A percentile compares a stretch with the other conserved stretches of the same genome.
Evolutionary conservation across 2,329 filamentous ascomycete species (phyloP).

Genomic region (Trichoderma sp.): DNA sequence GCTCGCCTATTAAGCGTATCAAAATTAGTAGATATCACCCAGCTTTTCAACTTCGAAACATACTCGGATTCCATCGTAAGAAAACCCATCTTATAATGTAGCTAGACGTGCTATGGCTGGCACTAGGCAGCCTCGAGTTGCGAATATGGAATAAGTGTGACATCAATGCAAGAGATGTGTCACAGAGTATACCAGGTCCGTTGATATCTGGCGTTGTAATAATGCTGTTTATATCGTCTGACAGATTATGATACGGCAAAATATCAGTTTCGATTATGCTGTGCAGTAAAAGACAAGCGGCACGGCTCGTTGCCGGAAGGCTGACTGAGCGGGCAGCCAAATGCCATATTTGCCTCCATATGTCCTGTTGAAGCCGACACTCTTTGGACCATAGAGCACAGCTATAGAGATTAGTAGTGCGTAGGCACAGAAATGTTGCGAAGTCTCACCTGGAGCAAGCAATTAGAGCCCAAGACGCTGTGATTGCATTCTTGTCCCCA

Average conservation of each 20-base stretch:
- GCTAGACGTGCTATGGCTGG: conserved; percentile 63
- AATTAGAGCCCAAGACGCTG: conserved; percentile 80
- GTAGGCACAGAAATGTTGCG: conserved; percentile 22
- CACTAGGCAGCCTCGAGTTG: conserved; percentile 64
- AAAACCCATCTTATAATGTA: conserved; percentile 79
- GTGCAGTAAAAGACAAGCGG: conserved; percentile 71
- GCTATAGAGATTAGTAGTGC: conserved; percentile 31
- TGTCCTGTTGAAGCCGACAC: conserved; percentile 34
- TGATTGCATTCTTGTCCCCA: conserved; percentile 63
- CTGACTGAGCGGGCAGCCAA: conserved; percentile 64
- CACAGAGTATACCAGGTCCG: conserved; percentile 74
- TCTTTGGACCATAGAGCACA: conserved; percentile 28
- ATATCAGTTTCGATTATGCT: conserved; percentile 63
- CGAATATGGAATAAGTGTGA: conserved; percentile 62
- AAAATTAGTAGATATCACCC: not conserved
- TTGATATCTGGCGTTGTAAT: conserved; percentile 75
- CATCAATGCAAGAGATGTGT: conserved; percentile 75
- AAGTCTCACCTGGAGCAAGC: conserved; percentile 68
- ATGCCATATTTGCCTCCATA: conserved; percentile 21
- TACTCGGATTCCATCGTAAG: conserved; percentile 78
- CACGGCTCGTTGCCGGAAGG: conserved; percentile 67
- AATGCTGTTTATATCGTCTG: conserved; percentile 68
- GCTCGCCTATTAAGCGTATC: conserved; percentile 54
- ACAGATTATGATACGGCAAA: conserved; percentile 64
- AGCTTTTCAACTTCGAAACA: conserved; percentile 25